Evolutionary conservation across 371 early-diverging fungal genomes (phyloP).

Genomic region (Nematocida sp.): DNA sequence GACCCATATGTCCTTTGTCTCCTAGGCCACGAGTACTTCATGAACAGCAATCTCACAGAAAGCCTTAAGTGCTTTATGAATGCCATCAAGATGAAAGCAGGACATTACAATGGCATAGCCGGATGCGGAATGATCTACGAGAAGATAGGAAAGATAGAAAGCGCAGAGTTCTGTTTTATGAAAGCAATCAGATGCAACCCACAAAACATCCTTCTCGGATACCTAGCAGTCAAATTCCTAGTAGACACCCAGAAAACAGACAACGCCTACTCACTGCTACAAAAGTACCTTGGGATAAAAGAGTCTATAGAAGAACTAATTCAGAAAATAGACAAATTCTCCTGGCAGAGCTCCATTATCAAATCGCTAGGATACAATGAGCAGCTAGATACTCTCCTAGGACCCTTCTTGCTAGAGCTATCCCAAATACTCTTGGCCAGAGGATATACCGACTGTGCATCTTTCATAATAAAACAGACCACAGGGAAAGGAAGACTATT

Average conservation of each 20-base stretch:
- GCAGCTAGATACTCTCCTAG: slow-evolving; percentile 1
- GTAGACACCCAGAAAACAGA: slow-evolving; percentile 36
- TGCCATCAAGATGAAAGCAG: slow-evolving; percentile 53
- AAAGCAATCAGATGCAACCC: slow-evolving; percentile 56
- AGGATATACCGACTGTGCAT: slow-evolving; percentile 4
- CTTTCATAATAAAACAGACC: background rate
- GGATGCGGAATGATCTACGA: slow-evolving; percentile 63
- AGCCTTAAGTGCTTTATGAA: slow-evolving; percentile 59
- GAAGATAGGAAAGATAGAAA: slow-evolving; percentile 55
- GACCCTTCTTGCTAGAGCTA: slow-evolving; percentile 21
- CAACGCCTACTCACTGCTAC: slow-evolving; percentile 44
- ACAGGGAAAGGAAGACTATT: slow-evolving; percentile 27
- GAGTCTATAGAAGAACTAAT: background rate
- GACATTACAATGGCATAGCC: slow-evolving; percentile 61
- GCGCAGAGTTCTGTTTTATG: slow-evolving; percentile 58
- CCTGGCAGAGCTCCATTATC: background rate
- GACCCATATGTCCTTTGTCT: slow-evolving; percentile 59
- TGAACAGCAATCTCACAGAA: slow-evolving; percentile 57
- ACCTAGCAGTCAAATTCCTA: slow-evolving; percentile 57
- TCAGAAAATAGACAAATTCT: slow-evolving; percentile 5
- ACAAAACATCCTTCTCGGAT: slow-evolving; percentile 54
- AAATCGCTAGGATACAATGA: too few relatives aligned
- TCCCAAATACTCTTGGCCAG: slow-evolving; percentile 13
- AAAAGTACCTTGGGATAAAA: slow-evolving; percentile 26
- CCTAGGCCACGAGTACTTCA: slow-evolving; percentile 63